Conservation (phyloP, 1,284 basidiomycete species). For the Fomitiporia mediterranea region DNA sequence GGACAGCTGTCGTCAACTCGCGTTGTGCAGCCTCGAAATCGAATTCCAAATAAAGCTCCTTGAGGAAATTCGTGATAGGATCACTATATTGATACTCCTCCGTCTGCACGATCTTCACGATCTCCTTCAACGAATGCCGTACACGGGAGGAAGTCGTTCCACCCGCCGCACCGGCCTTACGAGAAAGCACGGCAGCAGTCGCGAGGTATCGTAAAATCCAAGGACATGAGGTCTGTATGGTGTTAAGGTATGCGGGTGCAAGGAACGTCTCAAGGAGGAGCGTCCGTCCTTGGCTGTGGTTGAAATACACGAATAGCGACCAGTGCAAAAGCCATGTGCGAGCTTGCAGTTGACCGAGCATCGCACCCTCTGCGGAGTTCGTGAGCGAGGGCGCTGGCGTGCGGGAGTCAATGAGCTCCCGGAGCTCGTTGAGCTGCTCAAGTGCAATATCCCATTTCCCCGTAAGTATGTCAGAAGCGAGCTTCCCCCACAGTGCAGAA, state of each 20-base stretch:
- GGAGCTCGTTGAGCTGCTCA: constrained; percentile 89
- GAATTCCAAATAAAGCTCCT: constrained; percentile 90
- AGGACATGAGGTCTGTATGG: constrained; percentile 93
- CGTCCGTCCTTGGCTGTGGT: constrained; percentile 90
- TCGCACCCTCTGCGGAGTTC: constrained; percentile 50
- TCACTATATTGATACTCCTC: constrained; percentile 96
- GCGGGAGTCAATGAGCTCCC: constrained; percentile 87
- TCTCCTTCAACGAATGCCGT: constrained; percentile 80
- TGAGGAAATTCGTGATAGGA: constrained; percentile 90
- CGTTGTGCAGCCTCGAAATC: constrained; percentile 88
- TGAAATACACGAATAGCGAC: constrained; percentile 98
- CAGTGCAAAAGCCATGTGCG: constrained; percentile 97
- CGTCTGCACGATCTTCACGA: constrained; percentile 87
- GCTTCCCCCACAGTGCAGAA: constrained; percentile 97
- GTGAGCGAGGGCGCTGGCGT: constrained; percentile 44
- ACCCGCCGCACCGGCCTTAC: constrained; percentile 50
- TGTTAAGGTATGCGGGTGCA: constrained; percentile 94
- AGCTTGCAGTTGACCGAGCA: constrained; percentile 85
- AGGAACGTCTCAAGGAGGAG: constrained; percentile 96
- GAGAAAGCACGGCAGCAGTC: constrained; percentile 87
- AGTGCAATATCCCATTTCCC: constrained; percentile 94
- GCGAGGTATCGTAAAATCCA: constrained; percentile 96
- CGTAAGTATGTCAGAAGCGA: constrained; percentile 92
- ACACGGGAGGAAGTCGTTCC: constrained; percentile 61
- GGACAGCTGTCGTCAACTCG: constrained; percentile 76